Evolutionary conservation across 768 basidiomycete genomes (phyloP).

Genomic region (Cyathus striatus): DNA sequence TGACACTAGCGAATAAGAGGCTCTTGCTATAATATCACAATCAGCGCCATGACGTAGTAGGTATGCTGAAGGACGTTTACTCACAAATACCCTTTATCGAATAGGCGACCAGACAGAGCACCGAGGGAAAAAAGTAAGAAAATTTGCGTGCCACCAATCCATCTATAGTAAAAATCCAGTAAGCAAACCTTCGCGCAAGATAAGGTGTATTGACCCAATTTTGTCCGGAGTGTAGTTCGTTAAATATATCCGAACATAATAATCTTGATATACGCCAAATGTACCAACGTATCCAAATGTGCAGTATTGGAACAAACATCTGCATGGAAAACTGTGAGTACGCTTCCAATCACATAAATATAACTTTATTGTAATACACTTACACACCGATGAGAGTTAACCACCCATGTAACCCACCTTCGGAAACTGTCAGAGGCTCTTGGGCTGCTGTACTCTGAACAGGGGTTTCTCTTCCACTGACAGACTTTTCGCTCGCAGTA

Average conservation of each 20-base stretch:
- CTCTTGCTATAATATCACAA: constrained; percentile 11
- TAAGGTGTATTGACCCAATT: constrained; percentile 22
- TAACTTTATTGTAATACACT: constrained; percentile 9
- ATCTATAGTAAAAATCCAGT: constrained; percentile 15
- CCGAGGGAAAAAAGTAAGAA: constrained; percentile 44
- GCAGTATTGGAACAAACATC: background rate
- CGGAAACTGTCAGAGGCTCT: constrained; percentile 17
- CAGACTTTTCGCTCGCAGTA: no score
- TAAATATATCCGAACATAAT: constrained; percentile 34
- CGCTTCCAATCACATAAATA: constrained; percentile 8
- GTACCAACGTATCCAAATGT: constrained; percentile 27
- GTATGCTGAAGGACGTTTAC: constrained; percentile 9
- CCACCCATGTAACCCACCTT: constrained; percentile 40
- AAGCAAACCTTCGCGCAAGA: background rate
- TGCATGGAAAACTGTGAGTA: background rate
- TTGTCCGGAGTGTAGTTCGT: constrained; percentile 25
- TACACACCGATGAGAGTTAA: constrained; percentile 38
- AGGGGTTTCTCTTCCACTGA: no score
- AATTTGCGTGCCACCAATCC: constrained; percentile 50
- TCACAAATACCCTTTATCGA: constrained; percentile 51
- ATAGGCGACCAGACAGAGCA: constrained; percentile 37
- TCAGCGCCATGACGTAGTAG: no score
- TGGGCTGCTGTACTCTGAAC: background rate
- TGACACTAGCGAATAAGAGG: constrained; percentile 12
- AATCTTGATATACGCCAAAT: constrained; percentile 34